Base-by-base conservation (phyloP, 2,329 filamentous ascomycete genomes). In the Cladophialophora immunda region DNA sequence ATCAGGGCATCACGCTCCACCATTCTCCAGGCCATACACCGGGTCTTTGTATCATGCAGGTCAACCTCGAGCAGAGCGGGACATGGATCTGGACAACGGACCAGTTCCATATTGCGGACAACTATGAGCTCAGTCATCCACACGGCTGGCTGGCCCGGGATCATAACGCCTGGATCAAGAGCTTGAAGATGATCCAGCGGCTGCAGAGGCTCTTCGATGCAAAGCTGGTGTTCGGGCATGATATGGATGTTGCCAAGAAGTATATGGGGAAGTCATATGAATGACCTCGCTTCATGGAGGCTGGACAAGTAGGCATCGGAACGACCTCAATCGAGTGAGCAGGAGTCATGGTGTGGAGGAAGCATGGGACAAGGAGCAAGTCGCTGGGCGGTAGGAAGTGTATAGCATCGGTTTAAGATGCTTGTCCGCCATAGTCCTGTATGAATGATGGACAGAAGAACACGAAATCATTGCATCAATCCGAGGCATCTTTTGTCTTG, bases 1-100 rank as follows among this genome's bases (percentile, higher is more conserved):
- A 70, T 56, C 76, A 78, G 56, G 80, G 81, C 0, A 78, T 83
- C 41, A 76, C 73, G 0, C 62, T 80, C 5, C 73, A 79, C 57
- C 77, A 79, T 66, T 74, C 69, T 5, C 78, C 78, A 0, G 78
- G 78, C 0, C 79, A 80, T 47, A 80, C 78, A 0, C 76, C 77
- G 0, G 78, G 78, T 0, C 71, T 79, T 1, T 74, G 73, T 34
- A 72, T 77, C 5, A 76, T 79, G 75, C 77, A 80, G 65, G 71
- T 80, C 6, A 79, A 80, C 36, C 68, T 80, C 13, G 64, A 71
- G 13, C 70, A 76, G 9, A 73, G 74, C 52, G 78, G 79, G 3
- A 79, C 78, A 0, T 81, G 77, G 58, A 78, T 82, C 60, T 81
- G 76, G 71, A 81, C 78, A 0, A 76, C 75, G 0, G 80, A 81